Evolutionary conservation across 2,329 filamentous ascomycete species (phyloP).

Genomic region (Kalmusia sp.): DNA sequence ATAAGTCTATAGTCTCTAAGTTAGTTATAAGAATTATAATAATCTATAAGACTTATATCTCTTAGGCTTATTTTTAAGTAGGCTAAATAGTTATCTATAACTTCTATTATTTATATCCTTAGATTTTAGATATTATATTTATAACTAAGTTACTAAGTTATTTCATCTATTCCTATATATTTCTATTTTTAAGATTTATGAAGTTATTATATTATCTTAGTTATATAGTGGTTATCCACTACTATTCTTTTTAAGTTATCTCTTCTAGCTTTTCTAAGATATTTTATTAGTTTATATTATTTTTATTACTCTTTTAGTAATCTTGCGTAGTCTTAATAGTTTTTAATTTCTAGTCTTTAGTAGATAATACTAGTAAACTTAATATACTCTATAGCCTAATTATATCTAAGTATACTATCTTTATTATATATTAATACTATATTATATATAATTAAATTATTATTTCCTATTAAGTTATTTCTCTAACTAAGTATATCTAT

Average conservation of each 20-base stretch:
- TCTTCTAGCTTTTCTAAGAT: neutral
- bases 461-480: no score
- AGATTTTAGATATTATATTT: neutral
- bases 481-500: no score
- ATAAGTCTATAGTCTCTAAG: neutral
- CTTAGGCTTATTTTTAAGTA: no score
- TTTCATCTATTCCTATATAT: neutral
- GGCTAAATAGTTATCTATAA: neutral
- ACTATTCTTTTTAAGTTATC: neutral
- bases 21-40: neutral
- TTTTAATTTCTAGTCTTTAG: neutral
- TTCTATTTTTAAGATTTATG: neutral
- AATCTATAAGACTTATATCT: neutral
- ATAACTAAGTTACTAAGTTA: neutral
- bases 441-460: no score
- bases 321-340: neutral
- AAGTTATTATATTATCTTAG: neutral
- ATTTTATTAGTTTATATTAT: neutral
- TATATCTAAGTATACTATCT: no score
- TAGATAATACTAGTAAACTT: no score
- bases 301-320: no score
- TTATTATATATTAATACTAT: no score
- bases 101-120: neutral
- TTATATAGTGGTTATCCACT: neutral
- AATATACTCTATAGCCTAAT: no score